These are phyloP conservation scores for Colletotrichum paranaense DNA, from an alignment of 2,329 filamentous ascomycete genomes.

Conservation along the genomic window DNA sequence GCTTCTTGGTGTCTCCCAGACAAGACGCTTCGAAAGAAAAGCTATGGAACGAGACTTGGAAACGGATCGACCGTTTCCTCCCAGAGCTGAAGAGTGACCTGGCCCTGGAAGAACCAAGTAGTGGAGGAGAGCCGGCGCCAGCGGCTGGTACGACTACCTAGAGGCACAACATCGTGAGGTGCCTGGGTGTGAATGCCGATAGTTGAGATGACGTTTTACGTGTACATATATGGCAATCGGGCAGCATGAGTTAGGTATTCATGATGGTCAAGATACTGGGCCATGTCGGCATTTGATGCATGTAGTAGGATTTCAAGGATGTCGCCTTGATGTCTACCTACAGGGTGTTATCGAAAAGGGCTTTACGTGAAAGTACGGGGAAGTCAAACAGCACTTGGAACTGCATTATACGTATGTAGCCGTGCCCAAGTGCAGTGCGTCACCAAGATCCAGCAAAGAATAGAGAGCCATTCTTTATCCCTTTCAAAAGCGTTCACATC, in stretches of 20 bases:
- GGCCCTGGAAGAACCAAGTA: conserved; percentile 58
- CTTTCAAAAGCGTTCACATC: too few species aligned
- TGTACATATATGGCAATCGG: not conserved
- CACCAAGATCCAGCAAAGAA: not conserved
- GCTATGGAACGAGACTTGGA: conserved; percentile 73
- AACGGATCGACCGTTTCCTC: conserved; percentile 73
- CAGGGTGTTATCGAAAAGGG: not conserved
- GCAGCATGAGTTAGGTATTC: not conserved
- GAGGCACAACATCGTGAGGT: not conserved
- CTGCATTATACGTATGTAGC: not conserved
- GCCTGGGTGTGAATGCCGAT: not conserved
- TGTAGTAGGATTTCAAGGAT: not conserved
- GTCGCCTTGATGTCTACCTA: not conserved
- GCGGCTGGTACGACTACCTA: conserved; percentile 2
- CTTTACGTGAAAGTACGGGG: not conserved
- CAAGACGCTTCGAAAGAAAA: conserved; percentile 65
- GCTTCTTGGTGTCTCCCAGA: conserved; percentile 80
- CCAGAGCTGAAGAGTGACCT: conserved; percentile 70
- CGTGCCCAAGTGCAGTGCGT: not conserved
- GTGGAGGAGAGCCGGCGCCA: not conserved
- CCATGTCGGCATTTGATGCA: not conserved
- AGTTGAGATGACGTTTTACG: not conserved
- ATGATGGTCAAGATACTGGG: not conserved
- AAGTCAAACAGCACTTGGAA: not conserved
- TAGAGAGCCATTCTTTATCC: not conserved